Conservation (phyloP, 129 eudicot genomes). For the Helichrysum umbraculigerum region DNA sequence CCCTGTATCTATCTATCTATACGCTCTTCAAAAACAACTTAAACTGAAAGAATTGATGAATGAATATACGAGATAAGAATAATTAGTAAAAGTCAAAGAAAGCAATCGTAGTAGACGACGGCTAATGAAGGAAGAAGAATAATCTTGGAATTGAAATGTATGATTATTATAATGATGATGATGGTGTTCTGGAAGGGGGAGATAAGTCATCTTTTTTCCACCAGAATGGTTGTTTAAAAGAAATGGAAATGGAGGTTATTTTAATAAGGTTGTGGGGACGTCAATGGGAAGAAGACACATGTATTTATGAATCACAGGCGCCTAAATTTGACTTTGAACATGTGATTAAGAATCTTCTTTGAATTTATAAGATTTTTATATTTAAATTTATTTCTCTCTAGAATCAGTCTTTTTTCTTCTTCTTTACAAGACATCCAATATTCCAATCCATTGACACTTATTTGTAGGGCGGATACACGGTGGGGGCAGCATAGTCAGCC, state of each 20-base stretch:
- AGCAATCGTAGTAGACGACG: slow-evolving; percentile 25
- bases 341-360: not conserved
- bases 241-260: not conserved
- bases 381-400: not conserved
- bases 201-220: slow-evolving; percentile 29
- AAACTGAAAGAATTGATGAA: not conserved
- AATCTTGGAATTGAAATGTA: slow-evolving; percentile 17
- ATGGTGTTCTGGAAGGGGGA: slow-evolving; percentile 35
- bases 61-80: slow-evolving; percentile 12
- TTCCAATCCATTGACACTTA: too few relatives aligned
- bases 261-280: not conserved
- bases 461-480: too few relatives aligned
- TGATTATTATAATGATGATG: not conserved
- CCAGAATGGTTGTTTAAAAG: not conserved
- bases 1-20: not conserved
- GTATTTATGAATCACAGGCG: not conserved
- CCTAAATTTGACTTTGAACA: slow-evolving; percentile 5
- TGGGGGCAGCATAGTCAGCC: too few relatives aligned
- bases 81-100: slow-evolving; percentile 32
- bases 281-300: not conserved
- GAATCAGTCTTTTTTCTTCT: not conserved
- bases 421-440: not conserved
- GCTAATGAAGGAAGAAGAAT: slow-evolving; percentile 20
- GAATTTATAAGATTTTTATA: not conserved
- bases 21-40: not conserved